Base-by-base conservation (phyloP, 2,329 filamentous ascomycete species). In the Didymella pinodella region DNA sequence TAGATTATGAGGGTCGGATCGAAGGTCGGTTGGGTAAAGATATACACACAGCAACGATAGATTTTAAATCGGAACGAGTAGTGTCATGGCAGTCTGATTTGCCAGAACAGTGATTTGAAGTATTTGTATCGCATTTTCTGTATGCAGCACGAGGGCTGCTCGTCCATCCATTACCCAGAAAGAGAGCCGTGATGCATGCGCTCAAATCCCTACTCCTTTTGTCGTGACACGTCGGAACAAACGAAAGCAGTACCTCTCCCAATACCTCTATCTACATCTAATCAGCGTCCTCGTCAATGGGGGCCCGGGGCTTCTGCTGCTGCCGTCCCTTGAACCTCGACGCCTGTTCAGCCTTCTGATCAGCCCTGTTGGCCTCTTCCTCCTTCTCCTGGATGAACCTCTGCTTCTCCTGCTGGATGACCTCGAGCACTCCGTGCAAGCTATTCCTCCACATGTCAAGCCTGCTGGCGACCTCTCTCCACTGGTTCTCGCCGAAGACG, bases 401-500 rank as follows among this genome's bases (percentile, higher is more conserved):
- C 80, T 89, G 84, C 83, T 96, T 90, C 83, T 96, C 92, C 75
- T 86, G 83, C 73, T 89, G 87, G 66, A 98, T 86, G 45, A 95
- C 91, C 55, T 84, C 82, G 68, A 96, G 82, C 18, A 99, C 93
- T 67, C 87, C 88, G 74, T 87, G 85, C 71, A 98, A 83, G 69
- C 91, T 94, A 69, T 87, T 85, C 78, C 90, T 89, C 94, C 94
- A 98, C 78, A 93, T 91, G 80, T 97, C 93, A 72, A 99, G 83
- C 63, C 94, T 86, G 64, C 90, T 92, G 61, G 92, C 91, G 53
- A 99, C 90, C 83, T 99, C 94, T 69, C 91, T 88, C 93, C 96
- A 99, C 83, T 99, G 95, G 85, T 96, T 96, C 83, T 97, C 92
- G 69, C 92, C 92, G 74, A 99, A 99, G 54, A 97, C 93, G 63